Base-by-base conservation (phyloP, 495 filamentous ascomycete species). In the Aspergillus kassunensis region DNA sequence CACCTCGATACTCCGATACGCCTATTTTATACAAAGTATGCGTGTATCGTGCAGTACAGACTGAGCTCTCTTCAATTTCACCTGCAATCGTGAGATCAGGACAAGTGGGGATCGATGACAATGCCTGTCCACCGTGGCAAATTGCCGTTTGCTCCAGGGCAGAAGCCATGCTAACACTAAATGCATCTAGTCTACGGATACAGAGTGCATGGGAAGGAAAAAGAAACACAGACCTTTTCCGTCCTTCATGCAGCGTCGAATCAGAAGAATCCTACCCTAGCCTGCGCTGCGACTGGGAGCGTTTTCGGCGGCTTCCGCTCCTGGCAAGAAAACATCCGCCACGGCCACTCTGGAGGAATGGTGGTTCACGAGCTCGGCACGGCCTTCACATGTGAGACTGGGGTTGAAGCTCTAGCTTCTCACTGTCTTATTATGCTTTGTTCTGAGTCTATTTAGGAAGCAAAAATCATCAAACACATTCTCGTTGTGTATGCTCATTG, bases 41-140 rank as follows among this genome's bases (percentile, higher is more conserved):
- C n/a, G n/a, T n/a, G 30, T 24, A n/a, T 20, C 5, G 43, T 53
- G 49, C 51, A 54, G 35, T 8, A 12, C 20, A 20, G 37, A 31
- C 25, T 27, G 30, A 20, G 24, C 27, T 24, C 27, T n/a, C n/a
- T n/a, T n/a, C n/a, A n/a, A n/a, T n/a, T n/a, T n/a, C n/a, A n/a
- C n/a, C n/a, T 16, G 24, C 35, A 21, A 29, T 24, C 39, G 31
- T 55, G 46, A 44, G 53, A 44, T 49, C 49, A 52, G n/a, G n/a
- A n/a, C n/a, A n/a, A n/a, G 63, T 68, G 64, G 66, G 49, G 62
- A 60, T 59, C 18, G 20, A 37, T 35, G 55, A 51, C 34, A 39
- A 42, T 15, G 46, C 49, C 31, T 35, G 37, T 45, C 25, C 39
- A 27, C 54, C 58, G 62, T 65, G 66, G 66, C 64, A 62, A 69